These are phyloP conservation scores for Hanseniaspora lachancei DNA, from an alignment of 805 yeast species.

Conservation along the genomic window DNA sequence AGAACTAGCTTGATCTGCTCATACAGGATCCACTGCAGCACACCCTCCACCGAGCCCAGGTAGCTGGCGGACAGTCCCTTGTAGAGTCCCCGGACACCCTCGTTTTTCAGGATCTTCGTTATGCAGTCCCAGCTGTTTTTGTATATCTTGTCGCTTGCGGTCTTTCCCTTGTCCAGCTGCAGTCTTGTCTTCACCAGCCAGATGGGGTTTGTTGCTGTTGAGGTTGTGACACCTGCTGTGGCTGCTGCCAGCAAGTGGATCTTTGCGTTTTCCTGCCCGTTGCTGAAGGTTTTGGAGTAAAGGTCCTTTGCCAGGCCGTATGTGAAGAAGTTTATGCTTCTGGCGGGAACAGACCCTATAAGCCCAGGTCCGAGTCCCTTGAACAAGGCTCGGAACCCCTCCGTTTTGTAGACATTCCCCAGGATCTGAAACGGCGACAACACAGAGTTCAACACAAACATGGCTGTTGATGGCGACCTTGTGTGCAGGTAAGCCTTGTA, in stretches of 20 bases:
- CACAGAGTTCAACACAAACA: conserved; percentile 4
- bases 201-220: conserved; percentile 94
- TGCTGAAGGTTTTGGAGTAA: conserved; percentile 50
- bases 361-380: conserved; percentile 93
- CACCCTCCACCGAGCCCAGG: conserved; percentile 82
- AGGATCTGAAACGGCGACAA: conserved; percentile 33
- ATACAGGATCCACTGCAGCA: conserved; percentile 90
- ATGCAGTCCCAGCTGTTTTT: conserved; percentile 79
- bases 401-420: conserved; percentile 50
- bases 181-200: conserved; percentile 93
- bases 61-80: conserved; percentile 91
- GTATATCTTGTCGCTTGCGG: conserved; percentile 43
- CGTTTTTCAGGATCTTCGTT: conserved; percentile 50
- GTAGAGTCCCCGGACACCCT: conserved; percentile 72
- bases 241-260: conserved; percentile 79
- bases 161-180: conserved; percentile 69
- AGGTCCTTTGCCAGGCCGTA: conserved; percentile 86
- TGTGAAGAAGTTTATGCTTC: conserved; percentile 91
- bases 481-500: conserved; percentile 35
- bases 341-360: conserved; percentile 95
- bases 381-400: conserved; percentile 78
- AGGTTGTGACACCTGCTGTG: conserved; percentile 83
- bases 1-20: conserved; percentile 84
- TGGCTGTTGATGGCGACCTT: conserved; percentile 11
- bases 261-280: conserved; percentile 69